Evolutionary conservation across 1,139 yeast species (phyloP), one percentile per base, ranked within the genome.

Genomic region (Lodderomyces pseudojiufengensis): DNA sequence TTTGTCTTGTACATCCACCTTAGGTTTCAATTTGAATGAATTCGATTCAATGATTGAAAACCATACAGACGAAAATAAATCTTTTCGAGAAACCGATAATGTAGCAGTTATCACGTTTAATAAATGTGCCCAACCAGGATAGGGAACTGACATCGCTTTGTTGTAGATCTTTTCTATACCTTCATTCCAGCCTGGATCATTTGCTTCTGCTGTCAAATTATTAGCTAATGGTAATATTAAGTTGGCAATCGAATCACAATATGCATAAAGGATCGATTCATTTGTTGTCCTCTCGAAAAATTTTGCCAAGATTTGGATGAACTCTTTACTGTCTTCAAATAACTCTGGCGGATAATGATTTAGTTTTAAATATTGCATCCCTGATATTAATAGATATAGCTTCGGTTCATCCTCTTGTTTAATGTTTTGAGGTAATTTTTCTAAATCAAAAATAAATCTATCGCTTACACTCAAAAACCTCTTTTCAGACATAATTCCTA

Each of bases 101-200:
- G 83, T 73, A 1, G 95, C 79, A 0, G 88, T 79, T 27, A 84
- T 76, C 31, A 92, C 58, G 12, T 81, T 78, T 33, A 85, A 74
- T 1, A 90, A 79, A 29, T 78, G 73, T 5, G 78, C 74, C 95
- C 97, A 88, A 37, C 75, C 75, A n/a, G 33, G 33, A 15, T 15
- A 12, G 5, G 4, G 16, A 10, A n/a, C 9, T 6, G 29, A 27
- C 23, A 48, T 47, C 2, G 83, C 78, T 40, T 73, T 73, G 10
- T 72, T 59, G 53, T 75, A 83, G 2, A 88, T 75, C 13, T 66
- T 60, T 24, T 75, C 76, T 37, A 87, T 75, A 0, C 96, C 94
- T 35, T 80, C 84, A 0, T 83, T 81, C 99, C 98, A 94, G 1
- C 84, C 79, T 3, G 98, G 98, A 56, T 88, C 95, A 51, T 94